phyloP scores from a whole-genome alignment of 2,329 filamentous ascomycete genomes.

The Leptosphaerulina australis region DNA sequence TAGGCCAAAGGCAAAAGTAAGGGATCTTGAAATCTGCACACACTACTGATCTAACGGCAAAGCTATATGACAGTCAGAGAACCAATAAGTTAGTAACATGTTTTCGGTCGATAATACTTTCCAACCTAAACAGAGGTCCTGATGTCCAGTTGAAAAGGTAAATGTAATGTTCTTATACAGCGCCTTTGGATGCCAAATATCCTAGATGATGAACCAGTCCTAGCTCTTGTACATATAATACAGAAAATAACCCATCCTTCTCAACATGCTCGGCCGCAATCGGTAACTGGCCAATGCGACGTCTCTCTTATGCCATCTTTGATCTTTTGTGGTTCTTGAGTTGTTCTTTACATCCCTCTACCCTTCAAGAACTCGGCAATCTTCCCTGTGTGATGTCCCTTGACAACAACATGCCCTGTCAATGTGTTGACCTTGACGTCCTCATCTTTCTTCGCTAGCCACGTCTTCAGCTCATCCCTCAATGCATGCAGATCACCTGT shows the following conservation, averaged over 20 bases:
- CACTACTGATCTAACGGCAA: too few species aligned
- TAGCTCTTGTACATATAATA: constrained; percentile 19
- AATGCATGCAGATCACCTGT: constrained; percentile 73
- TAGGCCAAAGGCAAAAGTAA: too few species aligned
- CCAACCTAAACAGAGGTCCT: too few species aligned
- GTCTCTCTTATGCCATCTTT: too few species aligned
- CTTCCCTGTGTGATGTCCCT: constrained; percentile 30
- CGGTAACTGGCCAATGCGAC: too few species aligned
- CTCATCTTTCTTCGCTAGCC: constrained; percentile 62
- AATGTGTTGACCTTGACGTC: constrained; percentile 64
- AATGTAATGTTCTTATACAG: neutral
- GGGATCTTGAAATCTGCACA: too few species aligned
- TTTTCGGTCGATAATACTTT: too few species aligned
- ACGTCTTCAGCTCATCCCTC: constrained; percentile 65
- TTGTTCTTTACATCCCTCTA: constrained; percentile 26
- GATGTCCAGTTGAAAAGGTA: neutral
- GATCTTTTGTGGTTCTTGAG: neutral
- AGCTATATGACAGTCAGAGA: too few species aligned
- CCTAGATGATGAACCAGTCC: neutral
- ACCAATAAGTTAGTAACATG: too few species aligned
- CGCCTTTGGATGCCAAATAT: neutral
- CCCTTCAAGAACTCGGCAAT: constrained; percentile 23
- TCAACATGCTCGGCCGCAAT: too few species aligned
- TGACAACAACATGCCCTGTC: constrained; percentile 69
- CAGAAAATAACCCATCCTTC: constrained; percentile 2